These are phyloP conservation scores for Lipomyces mesembrius DNA, from an alignment of 805 yeast genomes.

Conservation along the genomic window DNA sequence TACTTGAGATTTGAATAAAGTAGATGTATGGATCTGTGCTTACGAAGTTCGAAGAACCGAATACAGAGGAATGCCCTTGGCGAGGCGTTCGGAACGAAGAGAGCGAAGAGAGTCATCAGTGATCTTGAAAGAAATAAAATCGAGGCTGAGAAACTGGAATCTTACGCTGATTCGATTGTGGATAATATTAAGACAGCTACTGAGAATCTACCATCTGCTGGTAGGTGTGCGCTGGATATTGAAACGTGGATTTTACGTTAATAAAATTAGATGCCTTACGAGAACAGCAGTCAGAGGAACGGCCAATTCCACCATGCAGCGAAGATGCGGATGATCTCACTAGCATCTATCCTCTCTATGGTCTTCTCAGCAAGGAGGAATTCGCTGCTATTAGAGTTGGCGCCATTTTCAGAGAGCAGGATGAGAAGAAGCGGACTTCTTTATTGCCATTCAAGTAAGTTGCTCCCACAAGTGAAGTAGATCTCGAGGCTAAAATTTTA, in stretches of 20 bases:
- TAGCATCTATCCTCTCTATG: conserved; percentile 76
- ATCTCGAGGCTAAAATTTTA: background rate
- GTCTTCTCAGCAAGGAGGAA: conserved; percentile 71
- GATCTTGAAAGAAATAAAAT: conserved; percentile 82
- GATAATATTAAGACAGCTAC: conserved; percentile 77
- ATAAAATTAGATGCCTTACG: conserved; percentile 54
- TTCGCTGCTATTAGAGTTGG: conserved; percentile 63
- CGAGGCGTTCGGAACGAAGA: conserved; percentile 95
- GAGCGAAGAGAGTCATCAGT: conserved; percentile 86
- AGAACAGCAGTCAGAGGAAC: conserved; percentile 60
- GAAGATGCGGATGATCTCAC: conserved; percentile 80
- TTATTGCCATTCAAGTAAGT: conserved; percentile 30
- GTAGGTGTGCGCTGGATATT: background rate
- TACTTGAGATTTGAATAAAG: conserved; percentile 38
- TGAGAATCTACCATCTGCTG: conserved; percentile 68
- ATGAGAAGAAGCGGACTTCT: conserved; percentile 22
- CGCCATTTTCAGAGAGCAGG: conserved; percentile 55
- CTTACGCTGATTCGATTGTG: conserved; percentile 76
- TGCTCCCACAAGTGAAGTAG: background rate
- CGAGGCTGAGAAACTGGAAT: conserved; percentile 79
- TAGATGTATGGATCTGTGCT: conserved; percentile 74
- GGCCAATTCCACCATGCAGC: conserved; percentile 83
- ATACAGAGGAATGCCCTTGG: conserved; percentile 84
- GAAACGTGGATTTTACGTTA: background rate
- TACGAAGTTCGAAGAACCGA: conserved; percentile 44